These are phyloP conservation scores for Hagleromyces aurorensis DNA, from an alignment of 805 yeast species.

Conservation along the genomic window DNA sequence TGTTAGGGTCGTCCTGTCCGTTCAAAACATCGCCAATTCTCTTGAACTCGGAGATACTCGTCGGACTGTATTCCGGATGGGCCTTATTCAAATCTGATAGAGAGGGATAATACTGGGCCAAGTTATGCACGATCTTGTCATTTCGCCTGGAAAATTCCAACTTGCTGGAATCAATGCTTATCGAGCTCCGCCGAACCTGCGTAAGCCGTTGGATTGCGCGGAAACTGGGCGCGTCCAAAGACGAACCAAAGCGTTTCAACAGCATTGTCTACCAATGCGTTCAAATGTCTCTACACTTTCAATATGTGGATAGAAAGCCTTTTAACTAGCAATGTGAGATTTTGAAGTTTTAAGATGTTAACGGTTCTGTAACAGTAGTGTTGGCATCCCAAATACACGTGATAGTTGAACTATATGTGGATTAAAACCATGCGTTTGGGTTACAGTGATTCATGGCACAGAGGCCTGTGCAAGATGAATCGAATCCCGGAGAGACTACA, in stretches of 20 bases:
- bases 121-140: conserved; percentile 9
- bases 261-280: neutral
- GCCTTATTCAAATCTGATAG: conserved; percentile 11
- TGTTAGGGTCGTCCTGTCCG: conserved; percentile 1
- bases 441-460: no score
- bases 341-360: conserved; percentile 1
- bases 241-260: conserved; percentile 1
- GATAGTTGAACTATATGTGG: no score
- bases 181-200: neutral
- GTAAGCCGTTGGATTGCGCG: conserved; percentile 1
- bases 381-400: no score
- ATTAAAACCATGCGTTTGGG: no score
- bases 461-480: no score
- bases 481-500: no score
- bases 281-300: no score
- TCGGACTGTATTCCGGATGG: neutral
- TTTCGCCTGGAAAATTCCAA: conserved; percentile 21
- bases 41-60: conserved; percentile 2
- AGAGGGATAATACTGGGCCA: conserved; percentile 22
- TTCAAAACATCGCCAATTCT: conserved; percentile 3
- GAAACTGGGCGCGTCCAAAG: conserved; percentile 2
- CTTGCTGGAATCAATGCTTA: conserved; percentile 11
- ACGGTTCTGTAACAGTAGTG: conserved; percentile 1
- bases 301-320: no score
- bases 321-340: neutral